Conservation (phyloP, 148 eudicot species). For the Rhododendron williamsianum region DNA sequence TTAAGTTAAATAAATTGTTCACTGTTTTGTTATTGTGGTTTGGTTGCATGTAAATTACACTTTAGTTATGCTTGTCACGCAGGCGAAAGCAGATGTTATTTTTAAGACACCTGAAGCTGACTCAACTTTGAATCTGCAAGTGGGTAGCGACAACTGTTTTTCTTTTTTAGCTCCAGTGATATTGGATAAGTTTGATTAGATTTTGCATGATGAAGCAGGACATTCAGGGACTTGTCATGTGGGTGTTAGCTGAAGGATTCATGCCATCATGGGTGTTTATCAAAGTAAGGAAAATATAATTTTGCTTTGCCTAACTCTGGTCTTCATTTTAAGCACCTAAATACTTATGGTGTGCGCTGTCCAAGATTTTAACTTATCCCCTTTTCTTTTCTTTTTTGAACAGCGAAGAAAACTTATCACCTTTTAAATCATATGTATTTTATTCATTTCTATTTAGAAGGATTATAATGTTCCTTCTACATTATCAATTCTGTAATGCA, state of each 20-base stretch:
- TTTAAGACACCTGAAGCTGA: conserved; percentile 58
- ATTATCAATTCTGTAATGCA: neutral
- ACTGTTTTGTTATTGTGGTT: neutral
- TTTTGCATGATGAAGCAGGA: conserved; percentile 45
- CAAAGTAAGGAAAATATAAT: conserved; percentile 39
- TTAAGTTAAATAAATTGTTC: neutral
- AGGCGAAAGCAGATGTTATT: conserved; percentile 71
- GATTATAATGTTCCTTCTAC: neutral
- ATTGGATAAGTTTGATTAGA: neutral
- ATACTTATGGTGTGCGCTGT: neutral
- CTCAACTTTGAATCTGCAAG: conserved; percentile 66
- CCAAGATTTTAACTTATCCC: neutral
- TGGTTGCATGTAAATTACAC: neutral
- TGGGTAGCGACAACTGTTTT: conserved; percentile 19
- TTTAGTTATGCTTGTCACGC: conserved; percentile 19
- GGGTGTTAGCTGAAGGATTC: conserved; percentile 92
- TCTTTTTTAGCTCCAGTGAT: neutral
- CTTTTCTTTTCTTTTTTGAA: too few relatives aligned
- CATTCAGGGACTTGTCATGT: conserved; percentile 84
- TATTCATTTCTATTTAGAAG: neutral
- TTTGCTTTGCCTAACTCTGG: neutral
- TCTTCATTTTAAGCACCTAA: neutral
- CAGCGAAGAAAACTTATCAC: too few relatives aligned
- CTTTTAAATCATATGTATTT: neutral
- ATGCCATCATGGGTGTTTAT: conserved; percentile 94